phyloP scores from a whole-genome alignment of 176 grass and related monocot genomes.

The Pontederia crassipes region DNA sequence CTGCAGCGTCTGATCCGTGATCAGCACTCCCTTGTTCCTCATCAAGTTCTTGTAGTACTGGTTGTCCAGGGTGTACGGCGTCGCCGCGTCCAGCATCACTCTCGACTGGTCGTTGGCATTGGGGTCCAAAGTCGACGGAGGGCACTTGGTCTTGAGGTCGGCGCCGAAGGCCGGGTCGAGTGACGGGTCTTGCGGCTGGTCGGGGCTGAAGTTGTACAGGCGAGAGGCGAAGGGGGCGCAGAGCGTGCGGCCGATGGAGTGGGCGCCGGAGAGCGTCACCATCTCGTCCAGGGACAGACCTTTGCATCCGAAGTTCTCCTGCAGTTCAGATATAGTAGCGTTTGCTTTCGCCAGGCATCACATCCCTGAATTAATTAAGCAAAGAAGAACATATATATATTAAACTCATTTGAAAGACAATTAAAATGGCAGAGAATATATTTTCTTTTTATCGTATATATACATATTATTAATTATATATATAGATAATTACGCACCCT shows the following conservation, averaged over 20 bases:
- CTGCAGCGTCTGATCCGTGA: constrained; percentile 25
- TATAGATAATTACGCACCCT: too few relatives aligned
- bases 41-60: constrained; percentile 48
- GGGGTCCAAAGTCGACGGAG: constrained; percentile 17
- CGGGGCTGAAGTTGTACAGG: constrained; percentile 27
- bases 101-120: constrained; percentile 21
- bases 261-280: constrained; percentile 22
- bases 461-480: too few relatives aligned
- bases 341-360: constrained; percentile 9
- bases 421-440: too few relatives aligned
- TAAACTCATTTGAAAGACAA: too few relatives aligned
- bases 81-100: constrained; percentile 32
- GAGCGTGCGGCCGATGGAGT: constrained; percentile 23
- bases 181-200: constrained; percentile 21
- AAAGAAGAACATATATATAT: too few relatives aligned
- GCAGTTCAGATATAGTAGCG: not conserved
- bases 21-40: constrained; percentile 14
- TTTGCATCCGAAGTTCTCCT: constrained; percentile 22
- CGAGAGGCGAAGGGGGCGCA: constrained; percentile 31
- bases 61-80: constrained; percentile 29
- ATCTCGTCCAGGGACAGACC: constrained; percentile 27
- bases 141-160: constrained; percentile 25
- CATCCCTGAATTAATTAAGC: too few relatives aligned
- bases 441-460: too few relatives aligned
- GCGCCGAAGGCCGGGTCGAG: constrained; percentile 9